Evolutionary conservation across 345 rosid species (phyloP).

Genomic region (Citrus glauca): DNA sequence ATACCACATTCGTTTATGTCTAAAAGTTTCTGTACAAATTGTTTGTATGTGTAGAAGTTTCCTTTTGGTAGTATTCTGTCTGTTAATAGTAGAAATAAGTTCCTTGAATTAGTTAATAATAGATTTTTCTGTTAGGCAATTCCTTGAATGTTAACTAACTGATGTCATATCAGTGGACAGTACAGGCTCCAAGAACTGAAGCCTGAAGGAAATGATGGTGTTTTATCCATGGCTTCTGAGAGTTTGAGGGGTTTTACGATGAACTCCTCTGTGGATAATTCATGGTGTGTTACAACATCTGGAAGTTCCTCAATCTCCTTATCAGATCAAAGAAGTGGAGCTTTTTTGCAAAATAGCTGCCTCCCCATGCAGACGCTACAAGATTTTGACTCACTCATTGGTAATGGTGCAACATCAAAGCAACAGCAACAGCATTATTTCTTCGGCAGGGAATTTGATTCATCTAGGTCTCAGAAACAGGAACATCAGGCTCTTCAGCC

Average conservation of each 20-base stretch:
- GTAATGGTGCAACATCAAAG: conserved; percentile 11
- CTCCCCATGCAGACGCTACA: conserved; percentile 10
- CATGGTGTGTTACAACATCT: conserved; percentile 11
- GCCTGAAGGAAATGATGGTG: conserved; percentile 10
- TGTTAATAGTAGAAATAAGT: not conserved
- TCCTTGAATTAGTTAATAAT: not conserved
- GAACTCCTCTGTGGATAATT: conserved; percentile 1
- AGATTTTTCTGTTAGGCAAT: not conserved
- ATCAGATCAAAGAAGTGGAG: conserved; percentile 13
- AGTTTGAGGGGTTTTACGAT: conserved; percentile 1
- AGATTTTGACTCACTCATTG: conserved; percentile 10
- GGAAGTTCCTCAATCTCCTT: conserved; percentile 1
- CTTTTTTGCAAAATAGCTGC: conserved; percentile 8
- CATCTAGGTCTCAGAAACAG: conserved; percentile 10
- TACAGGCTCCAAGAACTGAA: conserved; percentile 19
- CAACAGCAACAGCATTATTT: conserved; percentile 23
- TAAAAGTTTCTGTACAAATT: not conserved
- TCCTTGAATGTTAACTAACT: not conserved
- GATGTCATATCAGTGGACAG: not conserved
- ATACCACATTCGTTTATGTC: not conserved
- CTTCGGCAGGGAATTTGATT: conserved; percentile 22
- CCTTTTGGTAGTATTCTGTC: not conserved
- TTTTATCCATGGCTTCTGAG: conserved; percentile 1
- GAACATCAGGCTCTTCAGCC: conserved; percentile 23
- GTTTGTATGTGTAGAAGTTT: not conserved